A percentile compares a stretch with the other conserved stretches of the same genome.
Evolutionary conservation across 306 rosid species (phyloP).

Genomic region (Pterocarpus santalinus): DNA sequence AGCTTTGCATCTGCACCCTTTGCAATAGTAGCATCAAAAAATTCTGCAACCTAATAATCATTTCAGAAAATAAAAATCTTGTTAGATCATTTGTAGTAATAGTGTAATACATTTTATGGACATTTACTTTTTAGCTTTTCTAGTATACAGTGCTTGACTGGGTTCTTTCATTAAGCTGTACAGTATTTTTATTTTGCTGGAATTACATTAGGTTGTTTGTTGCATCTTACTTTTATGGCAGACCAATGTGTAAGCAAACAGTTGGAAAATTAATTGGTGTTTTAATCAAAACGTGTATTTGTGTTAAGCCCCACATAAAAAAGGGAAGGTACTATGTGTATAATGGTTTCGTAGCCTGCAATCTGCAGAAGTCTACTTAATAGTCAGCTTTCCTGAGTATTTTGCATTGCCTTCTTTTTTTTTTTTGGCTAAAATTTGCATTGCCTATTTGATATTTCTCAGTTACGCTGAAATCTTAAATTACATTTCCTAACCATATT

Average conservation of each 20-base stretch:
- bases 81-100: slow-evolving; percentile 37
- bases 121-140: slow-evolving; percentile 30
- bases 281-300: background rate
- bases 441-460: background rate
- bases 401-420: too few relatives aligned
- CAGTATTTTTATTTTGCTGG: slow-evolving; percentile 13
- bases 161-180: background rate
- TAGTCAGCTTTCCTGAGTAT: slow-evolving; percentile 3
- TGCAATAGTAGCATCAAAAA: slow-evolving; percentile 81
- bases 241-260: background rate
- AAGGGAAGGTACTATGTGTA: background rate
- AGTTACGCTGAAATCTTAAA: background rate
- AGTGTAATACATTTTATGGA: slow-evolving; percentile 18
- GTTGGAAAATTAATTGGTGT: background rate
- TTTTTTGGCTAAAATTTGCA: background rate
- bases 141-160: slow-evolving; percentile 25
- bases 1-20: slow-evolving; percentile 89
- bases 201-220: background rate
- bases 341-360: background rate
- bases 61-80: slow-evolving; percentile 43
- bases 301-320: background rate
- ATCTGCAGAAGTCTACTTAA: background rate
- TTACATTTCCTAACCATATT: background rate
- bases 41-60: slow-evolving; percentile 74
- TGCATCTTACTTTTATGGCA: background rate